A percentile compares a stretch with the other conserved stretches of the same genome.
Conservation (phyloP, 345 rosid species). For the Citrus cavaleriei region DNA sequence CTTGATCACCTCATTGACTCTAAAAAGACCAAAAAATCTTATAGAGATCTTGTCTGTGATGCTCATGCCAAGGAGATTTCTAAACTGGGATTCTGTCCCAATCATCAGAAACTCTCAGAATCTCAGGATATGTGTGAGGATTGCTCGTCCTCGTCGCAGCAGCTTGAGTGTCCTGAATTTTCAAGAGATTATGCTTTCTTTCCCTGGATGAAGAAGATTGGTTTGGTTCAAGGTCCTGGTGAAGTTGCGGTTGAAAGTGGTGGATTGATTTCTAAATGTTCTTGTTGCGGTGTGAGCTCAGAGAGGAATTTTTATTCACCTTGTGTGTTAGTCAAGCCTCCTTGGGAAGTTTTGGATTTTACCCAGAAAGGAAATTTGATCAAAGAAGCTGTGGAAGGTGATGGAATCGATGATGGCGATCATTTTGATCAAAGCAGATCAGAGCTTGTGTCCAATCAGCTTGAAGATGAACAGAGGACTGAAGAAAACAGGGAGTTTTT, state of each 20-base stretch:
- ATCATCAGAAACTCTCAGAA: slow-evolving; percentile 51
- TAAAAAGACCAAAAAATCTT: slow-evolving; percentile 31
- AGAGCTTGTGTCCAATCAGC: slow-evolving; percentile 20
- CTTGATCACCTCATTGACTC: slow-evolving; percentile 75
- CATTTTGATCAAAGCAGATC: slow-evolving; percentile 29
- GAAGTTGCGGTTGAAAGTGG: slow-evolving; percentile 22
- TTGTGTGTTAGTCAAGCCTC: slow-evolving; percentile 33
- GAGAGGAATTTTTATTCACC: slow-evolving; percentile 25
- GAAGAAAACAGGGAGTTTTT: slow-evolving; percentile 29
- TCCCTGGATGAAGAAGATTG: slow-evolving; percentile 49
- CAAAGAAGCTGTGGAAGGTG: slow-evolving; percentile 23
- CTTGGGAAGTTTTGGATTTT: slow-evolving; percentile 35
- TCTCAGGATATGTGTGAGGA: slow-evolving; percentile 42
- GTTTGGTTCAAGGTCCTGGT: slow-evolving; percentile 20
- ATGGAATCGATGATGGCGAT: slow-evolving; percentile 28
- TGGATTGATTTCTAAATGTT: slow-evolving; percentile 35
- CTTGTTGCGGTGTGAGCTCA: slow-evolving; percentile 51
- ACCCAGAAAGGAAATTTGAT: slow-evolving; percentile 30
- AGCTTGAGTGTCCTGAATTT: slow-evolving; percentile 16
- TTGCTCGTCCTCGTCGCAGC: slow-evolving; percentile 44
- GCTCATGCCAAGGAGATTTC: slow-evolving; percentile 72
- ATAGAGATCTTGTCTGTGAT: slow-evolving; percentile 73
- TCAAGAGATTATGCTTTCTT: slow-evolving; percentile 29
- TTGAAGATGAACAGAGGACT: slow-evolving; percentile 21
- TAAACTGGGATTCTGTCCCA: slow-evolving; percentile 32